Conservation (phyloP, 1,284 basidiomycete genomes). For the Volvariella volvacea region DNA sequence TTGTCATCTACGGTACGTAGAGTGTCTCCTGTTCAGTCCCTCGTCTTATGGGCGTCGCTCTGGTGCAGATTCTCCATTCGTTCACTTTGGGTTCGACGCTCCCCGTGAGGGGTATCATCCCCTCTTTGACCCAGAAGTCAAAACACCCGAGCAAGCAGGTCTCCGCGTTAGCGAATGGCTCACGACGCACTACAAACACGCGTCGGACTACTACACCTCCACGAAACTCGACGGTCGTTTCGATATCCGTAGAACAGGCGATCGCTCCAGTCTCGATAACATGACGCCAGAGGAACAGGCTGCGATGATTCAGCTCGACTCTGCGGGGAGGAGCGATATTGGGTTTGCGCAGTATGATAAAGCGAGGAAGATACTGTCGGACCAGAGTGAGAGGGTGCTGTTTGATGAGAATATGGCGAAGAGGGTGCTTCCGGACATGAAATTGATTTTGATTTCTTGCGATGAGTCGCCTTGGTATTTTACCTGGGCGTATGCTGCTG, state of each 20-base stretch:
- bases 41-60: too few species aligned
- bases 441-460: neutral
- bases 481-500: neutral
- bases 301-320: neutral
- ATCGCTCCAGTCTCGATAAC: too few species aligned
- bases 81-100: neutral
- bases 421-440: neutral
- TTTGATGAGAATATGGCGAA: neutral
- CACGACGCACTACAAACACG: neutral
- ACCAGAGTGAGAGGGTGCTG: neutral
- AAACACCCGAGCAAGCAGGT: too few species aligned
- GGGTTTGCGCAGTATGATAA: neutral
- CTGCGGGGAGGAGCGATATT: neutral
- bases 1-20: neutral
- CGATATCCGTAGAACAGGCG: too few species aligned
- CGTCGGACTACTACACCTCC: too few species aligned
- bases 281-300: too few species aligned
- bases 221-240: too few species aligned
- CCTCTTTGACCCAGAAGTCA: neutral
- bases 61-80: neutral
- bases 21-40: too few species aligned
- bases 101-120: neutral
- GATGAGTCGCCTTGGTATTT: neutral
- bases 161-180: too few species aligned
- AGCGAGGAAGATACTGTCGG: neutral